Evolutionary conservation across 352 stramenopile species (phyloP).

Genomic region (Thalassiosira hispida): DNA sequence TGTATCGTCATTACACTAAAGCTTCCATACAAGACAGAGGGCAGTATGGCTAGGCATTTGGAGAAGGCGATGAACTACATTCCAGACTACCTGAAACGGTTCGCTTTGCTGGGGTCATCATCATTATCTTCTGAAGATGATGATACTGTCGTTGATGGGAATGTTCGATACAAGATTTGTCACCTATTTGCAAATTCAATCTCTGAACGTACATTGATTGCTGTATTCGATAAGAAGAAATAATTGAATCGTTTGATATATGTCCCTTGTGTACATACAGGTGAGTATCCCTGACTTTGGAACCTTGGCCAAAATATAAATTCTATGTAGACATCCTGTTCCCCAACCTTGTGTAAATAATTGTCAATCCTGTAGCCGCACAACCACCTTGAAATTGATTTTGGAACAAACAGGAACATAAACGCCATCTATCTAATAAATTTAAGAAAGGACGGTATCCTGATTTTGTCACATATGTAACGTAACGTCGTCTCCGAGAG

Average conservation of each 20-base stretch:
- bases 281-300: neutral
- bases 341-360: no score
- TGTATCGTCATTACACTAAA: constrained; percentile 63
- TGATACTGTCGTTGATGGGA: constrained; percentile 4
- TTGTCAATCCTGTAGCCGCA: no score
- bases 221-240: constrained; percentile 44
- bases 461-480: no score
- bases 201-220: constrained; percentile 58
- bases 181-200: constrained; percentile 68
- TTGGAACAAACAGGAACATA: no score
- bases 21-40: constrained; percentile 56
- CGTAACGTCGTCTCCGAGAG: no score
- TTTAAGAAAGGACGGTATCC: no score
- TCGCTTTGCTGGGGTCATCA: constrained; percentile 29
- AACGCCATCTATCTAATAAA: no score
- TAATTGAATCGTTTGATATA: neutral
- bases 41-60: constrained; percentile 55
- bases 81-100: constrained; percentile 29
- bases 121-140: constrained; percentile 17
- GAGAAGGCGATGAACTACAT: constrained; percentile 26
- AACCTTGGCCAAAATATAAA: no score
- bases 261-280: neutral
- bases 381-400: no score
- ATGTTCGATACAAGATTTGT: constrained; percentile 46
- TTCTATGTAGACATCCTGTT: no score